Evolutionary conservation across 2,329 filamentous ascomycete species (phyloP), one percentile per base, ranked within the genome.

Genomic region (Stagonosporopsis rhizophila): DNA sequence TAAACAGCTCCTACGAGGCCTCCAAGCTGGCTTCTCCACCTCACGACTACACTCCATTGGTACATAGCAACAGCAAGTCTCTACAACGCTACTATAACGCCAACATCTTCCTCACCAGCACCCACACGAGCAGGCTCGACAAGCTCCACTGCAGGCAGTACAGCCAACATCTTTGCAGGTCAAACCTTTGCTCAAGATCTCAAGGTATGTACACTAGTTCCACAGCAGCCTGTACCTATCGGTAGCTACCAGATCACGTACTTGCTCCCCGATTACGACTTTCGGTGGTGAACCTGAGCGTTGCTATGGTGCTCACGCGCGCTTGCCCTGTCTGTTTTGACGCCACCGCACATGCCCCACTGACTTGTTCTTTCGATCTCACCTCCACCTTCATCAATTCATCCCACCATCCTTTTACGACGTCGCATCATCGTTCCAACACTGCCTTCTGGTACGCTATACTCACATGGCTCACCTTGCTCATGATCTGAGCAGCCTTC

Each of bases 91-190:
- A 49, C 49, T 53, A 20, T 28, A 38, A 47, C 35, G 41, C 45
- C 34, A 28, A 15, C 25, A 14, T n/a, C 32, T n/a, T 37, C 15
- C 41, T 12, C 30, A 23, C 32, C 38, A 4, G 20, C 42, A 45
- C 2, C 23, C 23, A 51, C 47, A 57, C 58, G 56, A 63, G 59
- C 59, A 46, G 46, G 61, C 38, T 59, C 56, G 54, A 41, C 35
- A 55, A 59, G 48, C 55, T 9, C 35, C 39, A 55, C 58, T 62
- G 58, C 62, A 58, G 52, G 44, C 60, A 67, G 50, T 57, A 30
- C 44, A 62, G 40, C 53, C 61, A 57, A 55, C 39, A n/a, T 25
- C n/a, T 55, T 58, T 67, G 61, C 64, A 64, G 44, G 56, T 25
- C 54, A 57, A 56, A 55, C 32, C 38, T 50, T 14, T 27, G 8